phyloP scores from a whole-genome alignment of 257 asterid species.

The Eucommia ulmoides region DNA sequence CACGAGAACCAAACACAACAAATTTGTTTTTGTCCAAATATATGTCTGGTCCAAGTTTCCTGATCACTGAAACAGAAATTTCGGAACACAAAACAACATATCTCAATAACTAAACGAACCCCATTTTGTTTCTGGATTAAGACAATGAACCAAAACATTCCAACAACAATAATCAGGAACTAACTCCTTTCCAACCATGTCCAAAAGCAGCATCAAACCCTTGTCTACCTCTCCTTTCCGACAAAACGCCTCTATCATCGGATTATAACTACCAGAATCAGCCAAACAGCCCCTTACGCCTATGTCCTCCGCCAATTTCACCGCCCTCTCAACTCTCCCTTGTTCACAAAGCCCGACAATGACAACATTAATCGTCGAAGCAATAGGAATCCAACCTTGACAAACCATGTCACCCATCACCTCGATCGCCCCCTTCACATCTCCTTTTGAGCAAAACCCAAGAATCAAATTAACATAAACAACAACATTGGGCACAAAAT shows the following conservation, averaged over 20 bases:
- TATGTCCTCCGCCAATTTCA: conserved; percentile 59
- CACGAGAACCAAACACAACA: too few relatives aligned
- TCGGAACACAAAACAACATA: too few relatives aligned
- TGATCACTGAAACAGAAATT: too few relatives aligned
- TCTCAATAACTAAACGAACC: too few relatives aligned
- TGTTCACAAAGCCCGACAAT: conserved; percentile 43
- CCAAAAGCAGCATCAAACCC: conserved; percentile 27
- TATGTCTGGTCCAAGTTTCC: too few relatives aligned
- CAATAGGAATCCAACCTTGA: conserved; percentile 32
- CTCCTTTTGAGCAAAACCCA: conserved; percentile 31
- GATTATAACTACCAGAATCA: conserved; percentile 45
- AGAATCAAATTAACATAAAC: conserved; percentile 41
- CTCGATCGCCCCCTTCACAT: conserved; percentile 50
- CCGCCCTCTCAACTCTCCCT: conserved; percentile 37
- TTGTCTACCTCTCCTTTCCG: conserved; percentile 33
- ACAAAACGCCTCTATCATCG: conserved; percentile 28
- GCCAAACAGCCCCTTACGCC: conserved; percentile 33
- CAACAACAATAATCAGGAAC: conserved; percentile 37
- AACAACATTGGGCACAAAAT: conserved; percentile 48
- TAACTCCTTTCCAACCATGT: conserved; percentile 52
- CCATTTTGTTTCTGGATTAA: conserved; percentile 12
- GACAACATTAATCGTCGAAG: conserved; percentile 41
- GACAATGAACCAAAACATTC: conserved; percentile 34
- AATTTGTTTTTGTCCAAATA: too few relatives aligned
- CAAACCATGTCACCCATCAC: conserved; percentile 46